Percentiles rank a stretch among this genome's conserved stretches.
phyloP scores from a whole-genome alignment of 352 stramenopile species.

The Globisporangium recalcitrans region DNA sequence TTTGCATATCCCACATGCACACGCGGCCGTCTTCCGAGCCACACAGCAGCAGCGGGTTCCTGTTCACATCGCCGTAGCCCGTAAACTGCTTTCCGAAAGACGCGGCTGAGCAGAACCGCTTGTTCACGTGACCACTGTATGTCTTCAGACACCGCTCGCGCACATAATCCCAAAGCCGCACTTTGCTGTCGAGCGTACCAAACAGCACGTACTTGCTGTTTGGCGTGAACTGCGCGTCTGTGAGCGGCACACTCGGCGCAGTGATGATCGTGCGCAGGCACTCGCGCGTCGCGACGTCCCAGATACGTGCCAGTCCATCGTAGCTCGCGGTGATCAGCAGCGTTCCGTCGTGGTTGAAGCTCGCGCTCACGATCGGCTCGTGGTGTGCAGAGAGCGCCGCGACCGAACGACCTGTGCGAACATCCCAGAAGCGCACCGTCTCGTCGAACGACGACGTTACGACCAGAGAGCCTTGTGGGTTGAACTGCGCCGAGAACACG shows the following conservation, averaged over 20 bases:
- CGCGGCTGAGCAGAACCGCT: constrained; percentile 85
- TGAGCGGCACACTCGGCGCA: constrained; percentile 50
- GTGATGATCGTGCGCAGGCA: constrained; percentile 93
- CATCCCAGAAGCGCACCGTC: constrained; percentile 95
- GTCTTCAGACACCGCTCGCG: constrained; percentile 53
- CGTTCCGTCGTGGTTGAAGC: constrained; percentile 94
- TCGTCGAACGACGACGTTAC: constrained; percentile 91
- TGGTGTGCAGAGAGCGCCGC: constrained; percentile 90
- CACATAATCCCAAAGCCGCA: constrained; percentile 90
- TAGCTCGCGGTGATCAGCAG: constrained; percentile 85
- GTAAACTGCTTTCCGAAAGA: constrained; percentile 40
- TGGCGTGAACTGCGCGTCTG: constrained; percentile 88
- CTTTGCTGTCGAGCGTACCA: constrained; percentile 86
- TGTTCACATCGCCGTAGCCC: not conserved
- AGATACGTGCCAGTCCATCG: constrained; percentile 88
- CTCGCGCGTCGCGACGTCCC: constrained; percentile 94
- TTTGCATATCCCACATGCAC: constrained; percentile 91
- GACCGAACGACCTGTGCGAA: constrained; percentile 87
- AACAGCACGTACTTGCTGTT: constrained; percentile 93
- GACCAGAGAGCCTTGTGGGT: constrained; percentile 91
- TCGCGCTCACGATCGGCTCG: constrained; percentile 92
- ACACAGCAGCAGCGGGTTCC: constrained; percentile 62
- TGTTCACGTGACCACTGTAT: constrained; percentile 73
- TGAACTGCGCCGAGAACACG: constrained; percentile 95
- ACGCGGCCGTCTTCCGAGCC: constrained; percentile 92